Evolutionary conservation across 331 rosid species (phyloP).

Genomic region (Rhamnella rubrinervis): DNA sequence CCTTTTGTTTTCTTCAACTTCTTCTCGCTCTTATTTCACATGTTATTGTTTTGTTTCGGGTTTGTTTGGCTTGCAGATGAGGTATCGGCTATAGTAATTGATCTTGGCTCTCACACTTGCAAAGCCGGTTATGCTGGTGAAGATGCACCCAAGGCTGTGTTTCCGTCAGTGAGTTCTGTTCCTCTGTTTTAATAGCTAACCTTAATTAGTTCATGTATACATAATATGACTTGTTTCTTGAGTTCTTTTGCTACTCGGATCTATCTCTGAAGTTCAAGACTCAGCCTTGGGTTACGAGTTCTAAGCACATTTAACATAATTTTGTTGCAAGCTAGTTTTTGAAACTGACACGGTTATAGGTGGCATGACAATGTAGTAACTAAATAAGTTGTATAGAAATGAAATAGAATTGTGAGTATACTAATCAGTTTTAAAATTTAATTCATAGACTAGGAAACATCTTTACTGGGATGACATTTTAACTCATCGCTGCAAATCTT

Average conservation of each 20-base stretch:
- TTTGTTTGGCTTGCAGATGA: slow-evolving; percentile 51
- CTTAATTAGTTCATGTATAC: not conserved
- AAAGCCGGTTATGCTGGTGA: slow-evolving; percentile 99
- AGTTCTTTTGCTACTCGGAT: not conserved
- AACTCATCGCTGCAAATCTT: too few species aligned
- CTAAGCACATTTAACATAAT: not conserved
- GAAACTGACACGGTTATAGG: not conserved
- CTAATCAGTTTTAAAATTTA: too few species aligned
- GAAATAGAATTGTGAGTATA: too few species aligned
- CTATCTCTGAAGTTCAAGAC: not conserved
- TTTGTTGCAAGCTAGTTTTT: slow-evolving; percentile 1
- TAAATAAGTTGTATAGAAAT: too few species aligned
- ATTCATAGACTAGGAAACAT: too few species aligned
- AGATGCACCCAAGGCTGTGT: slow-evolving; percentile 98
- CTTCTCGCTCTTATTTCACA: not conserved
- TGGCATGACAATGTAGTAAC: not conserved
- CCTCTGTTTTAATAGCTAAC: not conserved
- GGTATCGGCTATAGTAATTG: slow-evolving; percentile 91
- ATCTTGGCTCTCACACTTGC: slow-evolving; percentile 95
- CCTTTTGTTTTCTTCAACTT: not conserved
- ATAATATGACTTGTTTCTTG: not conserved
- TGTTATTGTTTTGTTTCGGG: not conserved
- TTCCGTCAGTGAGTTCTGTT: slow-evolving; percentile 70
- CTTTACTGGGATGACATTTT: too few species aligned
- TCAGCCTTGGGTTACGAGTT: slow-evolving; percentile 8